Evolutionary conservation across 805 yeast genomes (phyloP).

Genomic region (Zygosaccharomyces lentus): DNA sequence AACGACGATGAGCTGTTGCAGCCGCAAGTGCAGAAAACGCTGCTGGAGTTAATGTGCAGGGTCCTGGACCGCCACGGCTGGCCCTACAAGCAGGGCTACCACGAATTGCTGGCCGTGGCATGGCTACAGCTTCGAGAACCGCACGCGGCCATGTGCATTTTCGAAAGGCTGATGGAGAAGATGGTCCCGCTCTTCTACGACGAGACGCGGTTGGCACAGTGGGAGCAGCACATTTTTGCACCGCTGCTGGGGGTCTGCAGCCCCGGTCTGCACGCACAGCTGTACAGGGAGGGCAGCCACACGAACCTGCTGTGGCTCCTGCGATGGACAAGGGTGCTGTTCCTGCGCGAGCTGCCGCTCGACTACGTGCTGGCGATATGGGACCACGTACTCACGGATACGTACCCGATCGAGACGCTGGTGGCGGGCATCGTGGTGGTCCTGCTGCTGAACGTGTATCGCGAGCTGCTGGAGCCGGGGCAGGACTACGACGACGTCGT

Average conservation of each 20-base stretch:
- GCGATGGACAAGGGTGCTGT: conserved; percentile 32
- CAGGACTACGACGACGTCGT: conserved; percentile 31
- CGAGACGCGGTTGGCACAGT: conserved; percentile 23
- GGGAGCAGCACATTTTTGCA: conserved; percentile 24
- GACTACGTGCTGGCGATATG: conserved; percentile 26
- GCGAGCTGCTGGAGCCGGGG: conserved; percentile 15
- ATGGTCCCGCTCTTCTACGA: conserved; percentile 26
- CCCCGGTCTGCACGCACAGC: conserved; percentile 16
- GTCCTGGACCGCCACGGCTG: conserved; percentile 23
- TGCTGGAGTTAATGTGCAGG: conserved; percentile 23
- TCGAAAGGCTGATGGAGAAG: conserved; percentile 27
- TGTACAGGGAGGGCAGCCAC: conserved; percentile 15
- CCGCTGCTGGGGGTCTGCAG: conserved; percentile 22
- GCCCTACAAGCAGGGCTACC: conserved; percentile 33
- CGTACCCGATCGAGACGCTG: conserved; percentile 22
- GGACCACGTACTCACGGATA: conserved; percentile 31
- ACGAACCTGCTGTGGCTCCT: conserved; percentile 32
- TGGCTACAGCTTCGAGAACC: conserved; percentile 24
- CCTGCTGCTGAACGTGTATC: conserved; percentile 20
- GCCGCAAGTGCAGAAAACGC: conserved; percentile 12
- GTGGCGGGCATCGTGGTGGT: conserved; percentile 25
- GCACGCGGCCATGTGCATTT: conserved; percentile 21
- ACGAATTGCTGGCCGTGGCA: conserved; percentile 30
- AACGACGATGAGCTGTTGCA: conserved; percentile 24
- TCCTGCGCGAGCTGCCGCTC: conserved; percentile 30